These are phyloP conservation scores for Podila horticola DNA, from an alignment of 192 early-diverging fungal species.

Conservation along the genomic window DNA sequence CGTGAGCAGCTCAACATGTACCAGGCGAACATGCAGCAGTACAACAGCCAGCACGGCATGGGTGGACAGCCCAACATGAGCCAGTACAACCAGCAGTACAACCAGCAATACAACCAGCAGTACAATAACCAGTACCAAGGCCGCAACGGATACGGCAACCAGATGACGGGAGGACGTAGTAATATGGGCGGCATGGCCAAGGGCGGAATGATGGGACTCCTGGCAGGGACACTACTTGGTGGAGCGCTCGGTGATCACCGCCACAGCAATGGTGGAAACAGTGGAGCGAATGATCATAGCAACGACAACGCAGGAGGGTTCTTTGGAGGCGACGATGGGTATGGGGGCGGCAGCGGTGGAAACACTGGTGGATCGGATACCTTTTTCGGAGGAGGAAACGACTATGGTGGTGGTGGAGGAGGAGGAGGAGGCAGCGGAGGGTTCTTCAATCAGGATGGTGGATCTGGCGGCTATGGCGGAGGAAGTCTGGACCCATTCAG, in stretches of 20 bases:
- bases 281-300: background rate
- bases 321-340: conserved; percentile 21
- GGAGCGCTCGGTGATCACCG: background rate
- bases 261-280: background rate
- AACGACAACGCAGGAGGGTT: background rate
- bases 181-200: conserved; percentile 26
- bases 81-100: background rate
- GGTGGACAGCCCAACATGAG: conserved; percentile 5
- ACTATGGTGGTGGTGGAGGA: background rate
- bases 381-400: background rate
- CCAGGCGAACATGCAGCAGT: conserved; percentile 7
- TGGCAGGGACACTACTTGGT: conserved; percentile 6
- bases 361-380: background rate
- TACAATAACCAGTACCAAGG: background rate
- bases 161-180: background rate
- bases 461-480: background rate
- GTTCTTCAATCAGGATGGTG: conserved; percentile 8
- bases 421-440: background rate
- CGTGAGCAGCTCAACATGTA: conserved; percentile 19
- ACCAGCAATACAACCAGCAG: background rate
- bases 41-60: conserved; percentile 3
- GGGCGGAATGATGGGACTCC: conserved; percentile 17
- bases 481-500: background rate
- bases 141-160: background rate
- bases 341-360: conserved; percentile 9